These are phyloP conservation scores for Fusarium sororula DNA, from an alignment of 2,329 filamentous ascomycete genomes.

Conservation along the genomic window DNA sequence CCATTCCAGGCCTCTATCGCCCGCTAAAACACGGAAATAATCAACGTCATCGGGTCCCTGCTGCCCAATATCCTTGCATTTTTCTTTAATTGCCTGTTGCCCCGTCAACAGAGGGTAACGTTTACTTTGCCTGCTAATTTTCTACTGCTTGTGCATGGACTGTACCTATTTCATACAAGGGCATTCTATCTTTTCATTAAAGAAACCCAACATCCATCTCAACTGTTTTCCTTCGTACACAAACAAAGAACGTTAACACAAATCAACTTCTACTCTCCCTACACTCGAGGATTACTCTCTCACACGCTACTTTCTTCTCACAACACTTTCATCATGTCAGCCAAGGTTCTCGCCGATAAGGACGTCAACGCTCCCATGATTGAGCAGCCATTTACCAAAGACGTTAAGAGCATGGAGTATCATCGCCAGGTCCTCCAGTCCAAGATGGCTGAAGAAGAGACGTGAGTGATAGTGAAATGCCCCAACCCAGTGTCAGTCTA, in stretches of 20 bases:
- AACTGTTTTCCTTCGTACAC: slow-evolving; percentile 7
- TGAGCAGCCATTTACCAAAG: slow-evolving; percentile 50
- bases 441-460: slow-evolving; percentile 70
- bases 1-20: slow-evolving; percentile 22
- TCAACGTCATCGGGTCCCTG: slow-evolving; percentile 13
- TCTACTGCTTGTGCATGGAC: slow-evolving; percentile 19
- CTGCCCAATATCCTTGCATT: slow-evolving; percentile 12
- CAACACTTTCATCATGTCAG: slow-evolving; percentile 57
- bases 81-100: slow-evolving; percentile 38
- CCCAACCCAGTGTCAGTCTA: neutral
- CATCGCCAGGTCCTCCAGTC: slow-evolving; percentile 79
- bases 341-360: slow-evolving; percentile 70
- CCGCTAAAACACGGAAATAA: slow-evolving; percentile 14
- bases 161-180: slow-evolving; percentile 18
- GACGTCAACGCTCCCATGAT: slow-evolving; percentile 69
- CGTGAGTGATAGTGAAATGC: slow-evolving; percentile 57
- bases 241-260: slow-evolving; percentile 15
- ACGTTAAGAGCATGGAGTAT: slow-evolving; percentile 77
- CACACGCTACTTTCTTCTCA: neutral
- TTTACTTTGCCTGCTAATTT: slow-evolving; percentile 39
- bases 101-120: slow-evolving; percentile 32
- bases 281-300: neutral
- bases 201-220: slow-evolving; percentile 11
- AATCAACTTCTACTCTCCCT: neutral
- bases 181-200: slow-evolving; percentile 23